Evolutionary conservation across 2,329 filamentous ascomycete species (phyloP).

Genomic region (Colletotrichum sp.): DNA sequence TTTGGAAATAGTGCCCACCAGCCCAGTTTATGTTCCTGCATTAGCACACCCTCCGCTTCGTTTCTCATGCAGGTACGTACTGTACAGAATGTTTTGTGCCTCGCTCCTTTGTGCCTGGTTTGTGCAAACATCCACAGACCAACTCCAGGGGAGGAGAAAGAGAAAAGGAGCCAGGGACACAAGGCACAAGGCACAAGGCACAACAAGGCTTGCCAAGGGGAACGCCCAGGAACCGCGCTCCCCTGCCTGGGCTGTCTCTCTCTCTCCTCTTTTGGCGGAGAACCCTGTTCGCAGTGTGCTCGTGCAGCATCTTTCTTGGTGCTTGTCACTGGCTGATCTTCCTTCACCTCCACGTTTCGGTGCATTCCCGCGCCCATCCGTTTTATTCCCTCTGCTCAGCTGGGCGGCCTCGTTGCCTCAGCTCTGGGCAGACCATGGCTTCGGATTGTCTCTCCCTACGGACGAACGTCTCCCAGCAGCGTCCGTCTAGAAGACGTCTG

Average conservation of each 20-base stretch:
- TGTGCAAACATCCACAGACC: neutral
- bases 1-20: constrained; percentile 6
- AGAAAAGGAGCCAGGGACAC: neutral
- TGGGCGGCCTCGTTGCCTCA: neutral
- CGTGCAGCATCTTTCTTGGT: neutral
- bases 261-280: constrained; percentile 18
- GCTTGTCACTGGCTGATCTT: neutral
- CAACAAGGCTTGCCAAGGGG: constrained; percentile 7
- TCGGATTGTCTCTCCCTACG: constrained; percentile 4
- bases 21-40: constrained; percentile 14
- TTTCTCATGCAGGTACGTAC: neutral
- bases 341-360: neutral
- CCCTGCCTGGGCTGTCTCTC: neutral
- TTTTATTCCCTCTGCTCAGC: neutral
- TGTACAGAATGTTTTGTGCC: neutral
- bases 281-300: constrained; percentile 6
- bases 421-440: neutral
- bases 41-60: neutral
- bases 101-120: neutral
- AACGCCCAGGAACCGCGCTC: neutral
- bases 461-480: neutral
- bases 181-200: neutral
- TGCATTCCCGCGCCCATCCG: neutral
- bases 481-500: constrained; percentile 1
- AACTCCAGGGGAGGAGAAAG: neutral